Evolutionary conservation across 1,284 basidiomycete species (phyloP).

Genomic region (Rhodotorula sp.): DNA sequence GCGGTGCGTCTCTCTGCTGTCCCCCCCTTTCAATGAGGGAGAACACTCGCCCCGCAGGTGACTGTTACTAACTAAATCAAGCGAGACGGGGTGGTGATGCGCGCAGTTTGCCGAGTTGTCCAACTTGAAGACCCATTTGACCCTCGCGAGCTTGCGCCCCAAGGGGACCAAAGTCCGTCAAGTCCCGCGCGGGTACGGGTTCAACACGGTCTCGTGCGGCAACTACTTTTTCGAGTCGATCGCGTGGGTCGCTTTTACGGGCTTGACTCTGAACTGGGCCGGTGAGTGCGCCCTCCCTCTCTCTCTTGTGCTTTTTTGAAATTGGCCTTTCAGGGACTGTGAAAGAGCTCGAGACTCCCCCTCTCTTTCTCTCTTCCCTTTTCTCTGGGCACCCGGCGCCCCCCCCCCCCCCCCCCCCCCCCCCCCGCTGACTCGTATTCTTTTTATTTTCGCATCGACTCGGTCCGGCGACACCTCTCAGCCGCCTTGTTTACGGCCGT

Average conservation of each 20-base stretch:
- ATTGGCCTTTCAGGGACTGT: too few relatives aligned
- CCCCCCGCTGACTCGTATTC: too few relatives aligned
- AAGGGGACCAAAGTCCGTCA: slow-evolving; percentile 73
- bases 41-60: too few relatives aligned
- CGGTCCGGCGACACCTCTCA: too few relatives aligned
- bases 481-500: slow-evolving; percentile 72
- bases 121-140: slow-evolving; percentile 80
- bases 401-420: too few relatives aligned
- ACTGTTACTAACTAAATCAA: too few relatives aligned
- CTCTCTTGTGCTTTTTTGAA: too few relatives aligned
- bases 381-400: too few relatives aligned
- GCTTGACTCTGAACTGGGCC: slow-evolving; percentile 74
- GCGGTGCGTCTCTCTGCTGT: slow-evolving; percentile 57
- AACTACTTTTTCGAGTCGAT: slow-evolving; percentile 94
- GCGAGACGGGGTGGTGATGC: too few relatives aligned
- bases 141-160: slow-evolving; percentile 76
- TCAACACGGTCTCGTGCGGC: slow-evolving; percentile 78
- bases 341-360: too few relatives aligned
- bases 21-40: neutral
- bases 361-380: neutral
- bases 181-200: slow-evolving; percentile 82
- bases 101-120: slow-evolving; percentile 77
- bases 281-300: slow-evolving; percentile 56
- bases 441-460: too few relatives aligned
- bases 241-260: slow-evolving; percentile 69